These are phyloP conservation scores for Lactifluus echinatus DNA, from an alignment of 768 basidiomycete genomes.

Conservation along the genomic window DNA sequence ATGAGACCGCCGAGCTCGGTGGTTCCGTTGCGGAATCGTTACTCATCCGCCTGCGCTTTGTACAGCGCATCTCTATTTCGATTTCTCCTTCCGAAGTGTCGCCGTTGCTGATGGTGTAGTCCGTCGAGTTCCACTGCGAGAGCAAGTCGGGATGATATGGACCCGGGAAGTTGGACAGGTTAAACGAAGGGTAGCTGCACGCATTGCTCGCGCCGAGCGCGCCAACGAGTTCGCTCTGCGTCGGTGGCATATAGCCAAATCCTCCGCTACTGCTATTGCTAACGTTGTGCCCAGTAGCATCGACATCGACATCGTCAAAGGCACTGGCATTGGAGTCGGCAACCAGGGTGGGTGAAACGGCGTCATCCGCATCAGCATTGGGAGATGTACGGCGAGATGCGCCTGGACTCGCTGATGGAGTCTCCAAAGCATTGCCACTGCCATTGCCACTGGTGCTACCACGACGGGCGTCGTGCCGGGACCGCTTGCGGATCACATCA, in stretches of 20 bases:
- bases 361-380: conserved; percentile 33
- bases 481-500: conserved; percentile 82
- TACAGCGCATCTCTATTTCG: conserved; percentile 34
- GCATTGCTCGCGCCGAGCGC: conserved; percentile 32
- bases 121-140: conserved; percentile 43
- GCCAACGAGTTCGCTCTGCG: conserved; percentile 45
- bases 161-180: conserved; percentile 44
- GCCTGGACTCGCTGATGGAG: conserved; percentile 67
- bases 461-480: conserved; percentile 72
- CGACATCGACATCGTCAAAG: conserved; percentile 9
- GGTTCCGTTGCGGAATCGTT: conserved; percentile 42
- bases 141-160: conserved; percentile 71
- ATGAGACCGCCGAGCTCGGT: conserved; percentile 54
- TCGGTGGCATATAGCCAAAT: conserved; percentile 29
- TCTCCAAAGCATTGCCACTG: conserved; percentile 45
- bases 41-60: conserved; percentile 70
- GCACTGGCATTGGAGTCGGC: conserved; percentile 44
- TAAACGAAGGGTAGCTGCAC: conserved; percentile 32
- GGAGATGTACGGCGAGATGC: conserved; percentile 70
- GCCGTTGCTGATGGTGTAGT: conserved; percentile 44
- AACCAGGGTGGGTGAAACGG: conserved; percentile 51
- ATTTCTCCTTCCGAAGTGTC: conserved; percentile 39
- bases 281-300: conserved; percentile 41
- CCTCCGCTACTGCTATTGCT: conserved; percentile 24
- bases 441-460: conserved; percentile 25